Conservation (phyloP, 2,329 filamentous ascomycete genomes). For the Curvularia lunata region DNA sequence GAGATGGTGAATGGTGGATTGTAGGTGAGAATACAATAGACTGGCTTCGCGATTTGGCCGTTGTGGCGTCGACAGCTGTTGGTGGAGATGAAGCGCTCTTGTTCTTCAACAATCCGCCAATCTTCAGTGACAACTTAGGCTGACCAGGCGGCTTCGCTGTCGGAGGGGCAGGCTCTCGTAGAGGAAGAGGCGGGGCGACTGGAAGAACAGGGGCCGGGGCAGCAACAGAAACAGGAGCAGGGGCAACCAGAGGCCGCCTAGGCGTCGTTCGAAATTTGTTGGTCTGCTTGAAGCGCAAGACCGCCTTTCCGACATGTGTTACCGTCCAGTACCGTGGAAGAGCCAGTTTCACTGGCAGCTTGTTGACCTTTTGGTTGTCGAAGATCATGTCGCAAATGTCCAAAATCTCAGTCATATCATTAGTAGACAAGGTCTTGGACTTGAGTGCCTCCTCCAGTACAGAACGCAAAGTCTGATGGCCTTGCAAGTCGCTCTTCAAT, state of each 20-base stretch:
- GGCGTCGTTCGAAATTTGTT: constrained; percentile 30
- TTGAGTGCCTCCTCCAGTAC: constrained; percentile 64
- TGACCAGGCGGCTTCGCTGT: constrained; percentile 8
- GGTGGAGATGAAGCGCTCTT: constrained; percentile 27
- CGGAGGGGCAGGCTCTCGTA: constrained; percentile 15
- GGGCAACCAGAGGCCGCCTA: constrained; percentile 14
- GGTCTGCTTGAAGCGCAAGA: constrained; percentile 40
- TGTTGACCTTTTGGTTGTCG: constrained; percentile 54
- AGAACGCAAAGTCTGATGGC: constrained; percentile 58
- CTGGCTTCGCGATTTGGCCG: constrained; percentile 20
- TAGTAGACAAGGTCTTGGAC: constrained; percentile 56
- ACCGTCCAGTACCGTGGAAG: constrained; percentile 65
- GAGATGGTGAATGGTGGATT: constrained; percentile 24
- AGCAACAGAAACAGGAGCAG: not conserved
- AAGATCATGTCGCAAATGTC: constrained; percentile 65
- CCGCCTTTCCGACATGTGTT: constrained; percentile 58
- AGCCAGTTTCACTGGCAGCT: constrained; percentile 57
- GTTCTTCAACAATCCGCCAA: constrained; percentile 20
- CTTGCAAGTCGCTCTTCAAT: constrained; percentile 60
- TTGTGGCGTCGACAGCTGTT: constrained; percentile 11
- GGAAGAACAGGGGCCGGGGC: constrained; percentile 7
- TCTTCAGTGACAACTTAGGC: constrained; percentile 35
- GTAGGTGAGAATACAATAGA: constrained; percentile 26
- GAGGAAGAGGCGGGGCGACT: constrained; percentile 13
- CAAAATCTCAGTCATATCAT: constrained; percentile 63